Percentiles rank a stretch among this genome's conserved stretches.
Conservation (phyloP, 495 filamentous ascomycete species). For the Sordaria brevicollis region DNA sequence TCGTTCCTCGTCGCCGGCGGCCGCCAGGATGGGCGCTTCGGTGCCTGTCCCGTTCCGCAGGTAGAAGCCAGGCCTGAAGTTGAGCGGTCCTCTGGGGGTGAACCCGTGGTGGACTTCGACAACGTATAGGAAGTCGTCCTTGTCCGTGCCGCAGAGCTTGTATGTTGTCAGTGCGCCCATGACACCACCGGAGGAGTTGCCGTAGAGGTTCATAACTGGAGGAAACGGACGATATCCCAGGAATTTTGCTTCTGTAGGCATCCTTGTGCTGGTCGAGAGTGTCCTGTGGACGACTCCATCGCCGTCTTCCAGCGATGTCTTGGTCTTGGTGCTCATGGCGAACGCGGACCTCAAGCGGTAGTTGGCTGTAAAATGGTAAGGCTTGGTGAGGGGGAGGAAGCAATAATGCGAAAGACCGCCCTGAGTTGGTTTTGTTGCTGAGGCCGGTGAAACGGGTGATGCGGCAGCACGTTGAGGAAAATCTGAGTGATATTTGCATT, state of each 20-base stretch:
- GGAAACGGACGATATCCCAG: constrained; percentile 5
- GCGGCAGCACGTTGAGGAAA: not conserved
- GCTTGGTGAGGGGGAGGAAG: not conserved
- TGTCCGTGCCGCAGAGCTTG: constrained; percentile 3
- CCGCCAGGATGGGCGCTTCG: constrained; percentile 1
- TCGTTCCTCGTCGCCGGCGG: constrained; percentile 1
- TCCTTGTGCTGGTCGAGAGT: not conserved
- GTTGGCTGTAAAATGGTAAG: not conserved
- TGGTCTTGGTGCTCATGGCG: not conserved
- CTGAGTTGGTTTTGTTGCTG: not conserved
- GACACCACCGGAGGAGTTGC: not conserved
- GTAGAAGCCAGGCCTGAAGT: constrained; percentile 2
- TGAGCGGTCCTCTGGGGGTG: constrained; percentile 1
- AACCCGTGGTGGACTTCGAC: constrained; percentile 2
- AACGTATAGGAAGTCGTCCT: not conserved
- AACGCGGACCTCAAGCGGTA: not conserved
- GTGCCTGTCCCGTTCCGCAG: constrained; percentile 5
- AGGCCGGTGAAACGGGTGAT: not conserved
- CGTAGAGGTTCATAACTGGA: constrained; percentile 6
- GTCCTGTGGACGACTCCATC: no score
- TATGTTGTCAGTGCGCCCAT: not conserved
- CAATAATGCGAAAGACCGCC: not conserved
- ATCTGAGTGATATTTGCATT: not conserved
- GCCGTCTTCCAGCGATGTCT: not conserved
- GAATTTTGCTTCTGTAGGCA: not conserved